phyloP scores from a whole-genome alignment of 345 rosid genomes.

The Kandelia obovata region DNA sequence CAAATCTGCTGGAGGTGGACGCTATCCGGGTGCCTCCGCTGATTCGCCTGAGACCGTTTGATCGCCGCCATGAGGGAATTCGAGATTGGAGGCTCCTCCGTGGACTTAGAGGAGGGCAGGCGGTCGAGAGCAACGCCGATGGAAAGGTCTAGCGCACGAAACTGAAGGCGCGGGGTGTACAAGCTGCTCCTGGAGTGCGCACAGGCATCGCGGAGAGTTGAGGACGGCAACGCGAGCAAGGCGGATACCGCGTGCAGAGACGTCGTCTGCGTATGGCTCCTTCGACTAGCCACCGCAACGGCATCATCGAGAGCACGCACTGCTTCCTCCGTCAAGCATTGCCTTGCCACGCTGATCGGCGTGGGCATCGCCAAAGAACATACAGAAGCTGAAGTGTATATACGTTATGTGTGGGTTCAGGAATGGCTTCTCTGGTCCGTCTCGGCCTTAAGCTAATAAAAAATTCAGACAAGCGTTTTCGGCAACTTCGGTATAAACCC shows the following conservation, averaged over 20 bases:
- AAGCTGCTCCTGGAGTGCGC: constrained; percentile 42
- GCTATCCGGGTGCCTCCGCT: constrained; percentile 77
- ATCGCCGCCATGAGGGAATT: constrained; percentile 98
- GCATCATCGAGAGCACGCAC: constrained; percentile 66
- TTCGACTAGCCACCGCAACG: constrained; percentile 58
- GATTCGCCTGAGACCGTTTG: constrained; percentile 91
- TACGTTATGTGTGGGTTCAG: not conserved
- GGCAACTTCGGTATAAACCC: constrained; percentile 10
- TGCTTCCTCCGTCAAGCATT: constrained; percentile 63
- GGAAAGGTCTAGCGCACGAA: constrained; percentile 60
- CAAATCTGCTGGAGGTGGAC: constrained; percentile 46
- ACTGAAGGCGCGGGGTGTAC: constrained; percentile 49
- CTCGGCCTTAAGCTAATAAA: not conserved
- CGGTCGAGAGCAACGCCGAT: constrained; percentile 66
- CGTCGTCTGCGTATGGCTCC: constrained; percentile 63
- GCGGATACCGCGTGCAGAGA: constrained; percentile 71
- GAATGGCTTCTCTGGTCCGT: not conserved
- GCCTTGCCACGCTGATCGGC: constrained; percentile 55
- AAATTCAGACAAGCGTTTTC: constrained; percentile 27
- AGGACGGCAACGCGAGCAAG: constrained; percentile 45
- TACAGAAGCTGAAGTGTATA: not conserved
- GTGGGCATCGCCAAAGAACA: constrained; percentile 55
- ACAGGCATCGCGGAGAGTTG: constrained; percentile 61
- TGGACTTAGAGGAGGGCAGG: constrained; percentile 36
- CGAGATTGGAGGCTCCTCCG: constrained; percentile 57